These are phyloP conservation scores for Narthecium ossifragum DNA, from an alignment of 106 monocot species.

Conservation along the genomic window DNA sequence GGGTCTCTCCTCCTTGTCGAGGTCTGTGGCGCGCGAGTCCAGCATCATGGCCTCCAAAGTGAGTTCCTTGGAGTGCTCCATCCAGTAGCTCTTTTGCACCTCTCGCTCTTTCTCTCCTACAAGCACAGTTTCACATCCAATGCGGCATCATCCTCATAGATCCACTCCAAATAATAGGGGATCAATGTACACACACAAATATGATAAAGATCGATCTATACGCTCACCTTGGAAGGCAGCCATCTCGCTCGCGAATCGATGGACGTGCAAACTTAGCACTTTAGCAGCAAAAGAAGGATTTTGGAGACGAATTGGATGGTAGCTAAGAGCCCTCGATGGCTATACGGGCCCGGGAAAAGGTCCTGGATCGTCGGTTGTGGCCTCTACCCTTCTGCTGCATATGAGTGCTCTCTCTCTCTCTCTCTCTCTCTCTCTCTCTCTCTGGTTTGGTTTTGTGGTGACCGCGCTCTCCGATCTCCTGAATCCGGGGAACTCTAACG, in stretches of 20 bases:
- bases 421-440: no score
- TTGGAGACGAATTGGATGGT: neutral
- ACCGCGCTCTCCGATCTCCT: no score
- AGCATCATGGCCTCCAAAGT: slow-evolving; percentile 99
- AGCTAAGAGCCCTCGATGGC: slow-evolving; percentile 80
- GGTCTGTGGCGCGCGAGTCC: slow-evolving; percentile 88
- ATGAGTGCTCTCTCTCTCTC: neutral
- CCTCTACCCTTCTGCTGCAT: slow-evolving; percentile 75
- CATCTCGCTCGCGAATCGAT: no score
- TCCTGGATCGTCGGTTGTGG: slow-evolving; percentile 61
- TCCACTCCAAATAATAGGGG: no score
- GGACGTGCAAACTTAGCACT: no score
- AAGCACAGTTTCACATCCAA: neutral
- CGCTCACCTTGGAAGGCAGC: no score
- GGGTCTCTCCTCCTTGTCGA: slow-evolving; percentile 95
- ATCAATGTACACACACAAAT: no score
- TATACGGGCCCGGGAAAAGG: slow-evolving; percentile 78
- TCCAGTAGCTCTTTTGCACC: slow-evolving; percentile 95
- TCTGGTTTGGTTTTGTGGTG: no score
- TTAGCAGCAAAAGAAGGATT: neutral
- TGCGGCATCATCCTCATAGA: no score
- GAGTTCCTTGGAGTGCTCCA: slow-evolving; percentile 91
- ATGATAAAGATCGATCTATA: no score
- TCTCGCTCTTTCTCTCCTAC: slow-evolving; percentile 49
- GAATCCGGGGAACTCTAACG: no score